Conservation (phyloP, 805 yeast species). For the Candida dajiaensis region DNA sequence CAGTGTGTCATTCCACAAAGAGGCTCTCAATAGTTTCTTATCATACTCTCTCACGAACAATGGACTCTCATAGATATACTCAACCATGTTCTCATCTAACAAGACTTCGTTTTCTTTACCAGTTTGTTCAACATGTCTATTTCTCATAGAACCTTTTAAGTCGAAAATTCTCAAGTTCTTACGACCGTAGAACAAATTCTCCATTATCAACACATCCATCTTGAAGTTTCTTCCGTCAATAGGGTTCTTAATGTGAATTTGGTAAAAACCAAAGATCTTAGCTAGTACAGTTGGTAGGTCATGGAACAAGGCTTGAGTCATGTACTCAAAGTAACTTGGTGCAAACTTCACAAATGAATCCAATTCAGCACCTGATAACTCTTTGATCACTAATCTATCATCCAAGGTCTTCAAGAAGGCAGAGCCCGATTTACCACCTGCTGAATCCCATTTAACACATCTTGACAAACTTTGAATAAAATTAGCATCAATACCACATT, state of each 20-base stretch:
- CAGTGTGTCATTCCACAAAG: constrained; percentile 91
- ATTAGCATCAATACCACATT: constrained; percentile 69
- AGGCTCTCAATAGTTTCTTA: constrained; percentile 77
- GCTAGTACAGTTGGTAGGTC: constrained; percentile 93
- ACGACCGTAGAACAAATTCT: constrained; percentile 81
- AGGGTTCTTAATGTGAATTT: constrained; percentile 80
- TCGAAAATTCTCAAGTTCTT: constrained; percentile 86
- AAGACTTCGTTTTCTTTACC: constrained; percentile 93
- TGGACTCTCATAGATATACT: constrained; percentile 93
- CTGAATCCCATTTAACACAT: constrained; percentile 92
- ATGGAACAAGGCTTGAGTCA: constrained; percentile 92
- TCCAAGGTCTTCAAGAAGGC: constrained; percentile 89
- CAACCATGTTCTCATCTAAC: constrained; percentile 96
- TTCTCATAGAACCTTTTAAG: constrained; percentile 96
- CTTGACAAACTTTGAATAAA: constrained; percentile 87
- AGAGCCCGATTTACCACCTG: constrained; percentile 96
- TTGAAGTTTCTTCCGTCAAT: constrained; percentile 69
- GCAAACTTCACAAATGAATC: constrained; percentile 95
- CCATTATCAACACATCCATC: constrained; percentile 93
- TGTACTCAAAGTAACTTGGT: constrained; percentile 92
- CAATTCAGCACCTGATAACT: constrained; percentile 78
- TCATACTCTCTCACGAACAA: constrained; percentile 89
- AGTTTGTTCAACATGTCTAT: constrained; percentile 93
- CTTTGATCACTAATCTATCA: constrained; percentile 84
- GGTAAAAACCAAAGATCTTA: constrained; percentile 93